Conservation (phyloP, 1,284 basidiomycete species). For the Ustilago esculenta region DNA sequence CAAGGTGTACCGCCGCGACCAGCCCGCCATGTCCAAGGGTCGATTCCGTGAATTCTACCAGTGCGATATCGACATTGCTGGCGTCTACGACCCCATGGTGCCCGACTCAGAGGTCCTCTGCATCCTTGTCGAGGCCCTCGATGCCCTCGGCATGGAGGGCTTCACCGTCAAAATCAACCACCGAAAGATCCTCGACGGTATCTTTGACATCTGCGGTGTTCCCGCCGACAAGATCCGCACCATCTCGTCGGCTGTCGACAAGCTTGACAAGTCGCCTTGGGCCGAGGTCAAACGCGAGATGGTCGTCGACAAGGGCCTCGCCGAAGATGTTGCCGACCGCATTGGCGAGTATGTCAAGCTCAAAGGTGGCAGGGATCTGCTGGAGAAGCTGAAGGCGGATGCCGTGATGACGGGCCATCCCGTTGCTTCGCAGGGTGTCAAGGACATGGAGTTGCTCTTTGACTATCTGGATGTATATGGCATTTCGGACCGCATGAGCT, state of each 20-base stretch:
- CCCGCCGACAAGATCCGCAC: constrained; percentile 87
- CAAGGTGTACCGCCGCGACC: constrained; percentile 96
- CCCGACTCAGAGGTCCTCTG: constrained; percentile 92
- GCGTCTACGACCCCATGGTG: constrained; percentile 88
- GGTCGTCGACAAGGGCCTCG: constrained; percentile 92
- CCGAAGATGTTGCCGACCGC: constrained; percentile 83
- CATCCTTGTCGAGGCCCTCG: constrained; percentile 82
- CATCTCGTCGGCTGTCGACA: constrained; percentile 98
- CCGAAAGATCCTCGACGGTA: constrained; percentile 95
- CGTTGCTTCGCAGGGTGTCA: constrained; percentile 80
- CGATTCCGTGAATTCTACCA: constrained; percentile 99
- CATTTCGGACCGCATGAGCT: constrained; percentile 80
- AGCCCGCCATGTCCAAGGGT: constrained; percentile 96
- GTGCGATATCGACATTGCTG: constrained; percentile 98
- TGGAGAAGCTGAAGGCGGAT: constrained; percentile 80
- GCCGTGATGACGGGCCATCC: constrained; percentile 76
- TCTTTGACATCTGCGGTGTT: constrained; percentile 96
- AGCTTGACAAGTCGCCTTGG: constrained; percentile 95
- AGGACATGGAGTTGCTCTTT: constrained; percentile 91
- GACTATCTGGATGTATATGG: constrained; percentile 83
- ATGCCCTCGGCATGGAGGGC: constrained; percentile 81
- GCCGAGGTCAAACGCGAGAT: constrained; percentile 92
- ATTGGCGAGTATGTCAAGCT: constrained; percentile 97
- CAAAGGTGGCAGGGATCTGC: constrained; percentile 79
- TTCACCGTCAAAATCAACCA: constrained; percentile 95